Evolutionary conservation across 192 early-diverging fungal species (phyloP).

Genomic region (Coemansia sp.): DNA sequence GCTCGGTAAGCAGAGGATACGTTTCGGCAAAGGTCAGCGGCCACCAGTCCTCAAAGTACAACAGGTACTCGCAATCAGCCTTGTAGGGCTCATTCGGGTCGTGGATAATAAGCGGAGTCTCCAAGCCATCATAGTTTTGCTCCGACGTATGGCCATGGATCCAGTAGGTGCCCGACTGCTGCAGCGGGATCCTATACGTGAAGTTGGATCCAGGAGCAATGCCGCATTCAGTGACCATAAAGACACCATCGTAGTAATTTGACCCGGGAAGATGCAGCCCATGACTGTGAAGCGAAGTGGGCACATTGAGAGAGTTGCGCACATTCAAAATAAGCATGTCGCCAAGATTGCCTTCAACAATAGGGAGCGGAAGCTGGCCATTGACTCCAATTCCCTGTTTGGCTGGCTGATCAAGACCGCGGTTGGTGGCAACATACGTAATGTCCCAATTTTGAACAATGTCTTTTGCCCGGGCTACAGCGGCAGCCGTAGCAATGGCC

Average conservation of each 20-base stretch:
- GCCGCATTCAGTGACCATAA: constrained; percentile 66
- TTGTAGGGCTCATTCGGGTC: constrained; percentile 52
- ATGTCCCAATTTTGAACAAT: constrained; percentile 40
- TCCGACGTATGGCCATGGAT: constrained; percentile 66
- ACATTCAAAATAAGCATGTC: constrained; percentile 44
- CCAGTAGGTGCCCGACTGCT: constrained; percentile 85
- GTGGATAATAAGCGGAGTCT: constrained; percentile 68
- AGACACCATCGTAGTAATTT: constrained; percentile 65
- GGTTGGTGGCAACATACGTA: constrained; percentile 24
- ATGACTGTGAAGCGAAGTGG: constrained; percentile 70
- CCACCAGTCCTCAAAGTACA: constrained; percentile 73
- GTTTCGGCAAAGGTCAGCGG: constrained; percentile 54
- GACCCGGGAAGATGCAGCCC: constrained; percentile 71
- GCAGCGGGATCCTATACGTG: constrained; percentile 67
- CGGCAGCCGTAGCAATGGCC: background rate
- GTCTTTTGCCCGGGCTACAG: constrained; percentile 8
- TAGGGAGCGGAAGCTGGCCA: constrained; percentile 22
- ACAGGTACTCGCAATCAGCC: constrained; percentile 62
- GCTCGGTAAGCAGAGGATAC: background rate
- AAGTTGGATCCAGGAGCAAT: constrained; percentile 65
- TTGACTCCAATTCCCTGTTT: constrained; percentile 33
- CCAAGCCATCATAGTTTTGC: constrained; percentile 80
- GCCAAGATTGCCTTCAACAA: constrained; percentile 22
- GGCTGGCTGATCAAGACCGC: constrained; percentile 22
- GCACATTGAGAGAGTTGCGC: constrained; percentile 57